Percentiles rank a stretch among this genome's conserved stretches.
phyloP scores from a whole-genome alignment of 345 rosid genomes.

The Heritiera fomes region DNA sequence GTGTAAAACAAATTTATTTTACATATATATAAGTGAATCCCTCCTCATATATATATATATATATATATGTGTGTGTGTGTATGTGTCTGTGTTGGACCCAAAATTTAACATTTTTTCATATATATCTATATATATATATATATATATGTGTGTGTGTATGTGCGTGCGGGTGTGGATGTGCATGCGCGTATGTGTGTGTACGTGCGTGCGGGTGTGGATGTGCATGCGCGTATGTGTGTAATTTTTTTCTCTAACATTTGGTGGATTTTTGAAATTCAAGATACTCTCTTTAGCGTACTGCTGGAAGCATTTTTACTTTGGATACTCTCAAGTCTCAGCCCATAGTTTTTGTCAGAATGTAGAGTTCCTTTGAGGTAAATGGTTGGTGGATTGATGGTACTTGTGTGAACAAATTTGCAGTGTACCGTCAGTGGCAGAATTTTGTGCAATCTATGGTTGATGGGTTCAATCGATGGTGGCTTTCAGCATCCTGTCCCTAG shows the following conservation, averaged over 20 bases:
- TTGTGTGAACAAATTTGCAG: not conserved
- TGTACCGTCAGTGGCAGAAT: not conserved
- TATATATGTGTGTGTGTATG: too few species aligned
- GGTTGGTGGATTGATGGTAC: not conserved
- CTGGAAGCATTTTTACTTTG: not conserved
- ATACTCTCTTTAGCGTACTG: not conserved
- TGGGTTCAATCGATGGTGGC: not conserved
- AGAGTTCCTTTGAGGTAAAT: not conserved
- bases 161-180: too few species aligned
- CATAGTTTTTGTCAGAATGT: not conserved
- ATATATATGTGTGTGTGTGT: too few species aligned
- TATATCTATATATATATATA: too few species aligned
- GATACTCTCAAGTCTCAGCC: not conserved
- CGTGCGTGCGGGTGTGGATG: too few species aligned
- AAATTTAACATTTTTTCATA: too few species aligned
- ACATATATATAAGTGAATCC: too few species aligned
- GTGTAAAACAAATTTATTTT: too few species aligned
- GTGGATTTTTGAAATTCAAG: not conserved
- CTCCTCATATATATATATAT: too few species aligned
- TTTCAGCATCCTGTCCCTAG: constrained; percentile 13
- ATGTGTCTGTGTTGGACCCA: too few species aligned
- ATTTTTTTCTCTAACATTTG: not conserved
- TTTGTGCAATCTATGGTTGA: not conserved
- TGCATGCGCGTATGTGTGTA: too few species aligned
- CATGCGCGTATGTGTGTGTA: too few species aligned